Evolutionary conservation across 306 rosid species (phyloP), one percentile per base, ranked within the genome.

Genomic region (Ammopiptanthus mongolicus): DNA sequence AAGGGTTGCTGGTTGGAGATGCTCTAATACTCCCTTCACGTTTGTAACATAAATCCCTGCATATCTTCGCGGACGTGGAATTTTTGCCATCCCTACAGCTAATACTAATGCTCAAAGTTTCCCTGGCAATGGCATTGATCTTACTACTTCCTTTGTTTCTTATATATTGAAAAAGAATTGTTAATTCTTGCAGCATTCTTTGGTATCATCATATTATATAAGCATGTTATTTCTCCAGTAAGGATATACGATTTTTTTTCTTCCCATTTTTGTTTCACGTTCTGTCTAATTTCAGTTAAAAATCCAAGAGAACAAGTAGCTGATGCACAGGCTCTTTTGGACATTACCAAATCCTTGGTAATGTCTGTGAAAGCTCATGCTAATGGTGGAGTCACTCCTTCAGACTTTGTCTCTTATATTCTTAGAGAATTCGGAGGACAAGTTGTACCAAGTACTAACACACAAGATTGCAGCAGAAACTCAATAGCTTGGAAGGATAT

Each of bases 221-320:
- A 29, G 58, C 9, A 41, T 7, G 36, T 17, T 65, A 17, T 34
- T 61, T 34, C 28, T 62, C 39, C 56, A 36, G 51, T 25, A 58
- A 58, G 46, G 69, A 47, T 42, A 23, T 23, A 23, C 1, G n/a
- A n/a, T 64, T n/a, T n/a, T 3, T 1, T 14, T 28, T 14, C 0
- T 8, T 2, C 18, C 8, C 10, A 62, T 15, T 56, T 47, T 69
- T 25, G 68, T 46, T 47, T 17, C 37, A 21, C 68, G 13, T 60
- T 75, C 31, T 53, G 51, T 23, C 39, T 36, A 2, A 29, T 64
- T 50, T 67, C 78, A 85, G 89, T 82, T 17, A 55, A 76, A 53
- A 82, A 69, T 14, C 82, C 89, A 6, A 82, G 89, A 68, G 89
- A 85, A 63, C 89, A 85, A 56, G 86, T 82, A 15, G 85, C 81